Base-by-base conservation (phyloP, 352 stramenopile genomes). In the Pythium sukuiense region DNA sequence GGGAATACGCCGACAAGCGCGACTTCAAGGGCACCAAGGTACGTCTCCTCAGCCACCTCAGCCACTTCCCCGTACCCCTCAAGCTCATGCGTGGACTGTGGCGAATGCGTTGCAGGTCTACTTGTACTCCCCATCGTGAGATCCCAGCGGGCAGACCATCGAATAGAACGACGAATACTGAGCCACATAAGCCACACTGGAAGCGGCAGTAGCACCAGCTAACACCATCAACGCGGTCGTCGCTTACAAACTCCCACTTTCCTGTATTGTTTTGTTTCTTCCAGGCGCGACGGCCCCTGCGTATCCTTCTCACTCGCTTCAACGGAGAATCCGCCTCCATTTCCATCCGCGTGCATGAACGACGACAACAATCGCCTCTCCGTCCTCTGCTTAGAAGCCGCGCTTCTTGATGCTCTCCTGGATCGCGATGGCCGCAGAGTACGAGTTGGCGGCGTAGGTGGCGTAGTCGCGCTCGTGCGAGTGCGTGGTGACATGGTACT, bases 11-110 rank as follows among this genome's bases (percentile, higher is more conserved):
- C 50, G 78, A 79, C 46, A 72, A 80, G 45, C 81, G 81, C 37
- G 77, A 83, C 67, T 95, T 82, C 76, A 95, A 95, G 79, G 84
- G 87, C 76, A 93, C 85, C 49, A 95, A 90, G 82, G 87, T 95
- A 68, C 39, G 1, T 18, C 26, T 2, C 12, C 33, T 30, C 33
- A 46, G 13, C 46, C 52, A 37, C 6, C 24, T 8, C 45, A 53
- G 2, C 20, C n/a, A 35, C 1, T 45, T 18, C 4, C 6, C 3
- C 9, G 16, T 12, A 14, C 13, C 16, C 16, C 6, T 45, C 37
- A 5, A 45, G 3, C 13, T 49, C 14, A 6, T 26, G 5, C 6
- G 4, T 49, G 41, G 9, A 9, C 41, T 26, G 2, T 52, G 5
- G 14, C n/a, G 18, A 20, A 14, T 26, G 41, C 41, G 29, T 30